Percentiles rank a stretch among this genome's conserved stretches.
Conservation (phyloP, 2,329 filamentous ascomycete species). For the Dryadomyces quercus-mongolicae region DNA sequence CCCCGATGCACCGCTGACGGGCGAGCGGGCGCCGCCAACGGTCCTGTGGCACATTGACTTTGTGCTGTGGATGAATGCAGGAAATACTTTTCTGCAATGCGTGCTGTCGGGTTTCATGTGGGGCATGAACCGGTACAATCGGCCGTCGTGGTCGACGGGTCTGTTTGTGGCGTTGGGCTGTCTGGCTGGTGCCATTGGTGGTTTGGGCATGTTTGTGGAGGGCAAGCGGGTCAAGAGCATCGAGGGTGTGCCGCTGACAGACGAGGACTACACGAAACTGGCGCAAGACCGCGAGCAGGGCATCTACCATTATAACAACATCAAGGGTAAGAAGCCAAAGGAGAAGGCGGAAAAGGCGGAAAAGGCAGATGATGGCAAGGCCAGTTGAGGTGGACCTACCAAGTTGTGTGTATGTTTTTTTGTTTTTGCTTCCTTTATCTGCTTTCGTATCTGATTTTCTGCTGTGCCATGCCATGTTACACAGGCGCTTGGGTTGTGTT, state of each 20-base stretch:
- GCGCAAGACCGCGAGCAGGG: slow-evolving; percentile 40
- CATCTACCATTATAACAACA: slow-evolving; percentile 46
- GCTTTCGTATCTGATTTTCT: too few species aligned
- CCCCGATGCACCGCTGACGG: slow-evolving; percentile 58
- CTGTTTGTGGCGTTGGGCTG: slow-evolving; percentile 67
- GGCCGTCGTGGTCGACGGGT: slow-evolving; percentile 72
- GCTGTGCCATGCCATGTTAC: too few species aligned
- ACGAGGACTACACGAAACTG: slow-evolving; percentile 38
- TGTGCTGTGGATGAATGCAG: slow-evolving; percentile 65
- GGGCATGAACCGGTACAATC: slow-evolving; percentile 57
- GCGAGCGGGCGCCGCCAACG: slow-evolving; percentile 55
- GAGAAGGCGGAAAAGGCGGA: slow-evolving; percentile 20
- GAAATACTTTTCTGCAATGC: slow-evolving; percentile 68
- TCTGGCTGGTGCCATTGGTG: slow-evolving; percentile 54
- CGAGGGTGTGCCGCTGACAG: slow-evolving; percentile 56
- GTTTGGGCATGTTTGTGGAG: slow-evolving; percentile 58
- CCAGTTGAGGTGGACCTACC: too few species aligned
- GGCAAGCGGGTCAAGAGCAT: slow-evolving; percentile 59
- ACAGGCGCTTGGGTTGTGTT: too few species aligned
- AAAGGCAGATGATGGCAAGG: too few species aligned
- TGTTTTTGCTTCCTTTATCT: too few species aligned
- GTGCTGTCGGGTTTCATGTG: slow-evolving; percentile 73
- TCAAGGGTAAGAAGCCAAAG: slow-evolving; percentile 38
- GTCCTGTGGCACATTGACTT: slow-evolving; percentile 65
- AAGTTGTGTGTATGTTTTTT: too few species aligned